Conservation (phyloP, 163 green algal species). For the Chloroidium sp. region DNA sequence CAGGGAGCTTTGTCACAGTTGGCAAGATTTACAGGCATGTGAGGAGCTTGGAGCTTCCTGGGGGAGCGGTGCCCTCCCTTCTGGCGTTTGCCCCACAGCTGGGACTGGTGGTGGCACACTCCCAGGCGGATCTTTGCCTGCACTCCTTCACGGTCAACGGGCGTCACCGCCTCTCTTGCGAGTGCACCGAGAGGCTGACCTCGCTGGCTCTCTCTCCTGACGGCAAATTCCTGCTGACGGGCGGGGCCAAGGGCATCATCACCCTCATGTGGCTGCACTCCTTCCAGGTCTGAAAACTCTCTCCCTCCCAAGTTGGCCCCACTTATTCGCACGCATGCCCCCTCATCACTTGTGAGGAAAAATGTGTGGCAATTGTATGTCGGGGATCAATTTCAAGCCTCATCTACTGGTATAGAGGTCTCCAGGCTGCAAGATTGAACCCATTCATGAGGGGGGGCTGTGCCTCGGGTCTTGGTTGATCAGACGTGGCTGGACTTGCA, state of each 20-base stretch:
- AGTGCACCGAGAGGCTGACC: conserved; percentile 34
- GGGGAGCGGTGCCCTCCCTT: neutral
- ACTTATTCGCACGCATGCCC: neutral
- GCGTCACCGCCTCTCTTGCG: neutral
- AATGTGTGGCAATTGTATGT: too few relatives aligned
- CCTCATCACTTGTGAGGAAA: too few relatives aligned
- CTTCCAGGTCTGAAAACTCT: conserved; percentile 14
- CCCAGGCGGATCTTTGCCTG: conserved; percentile 13
- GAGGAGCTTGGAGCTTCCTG: too few relatives aligned
- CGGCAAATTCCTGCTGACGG: conserved; percentile 42
- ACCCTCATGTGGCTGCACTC: conserved; percentile 34
- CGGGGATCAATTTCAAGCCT: too few relatives aligned
- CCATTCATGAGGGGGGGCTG: too few relatives aligned
- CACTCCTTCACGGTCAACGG: conserved; percentile 38
- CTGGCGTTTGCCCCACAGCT: conserved; percentile 12
- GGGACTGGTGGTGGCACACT: conserved; percentile 16
- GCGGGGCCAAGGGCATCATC: conserved; percentile 29
- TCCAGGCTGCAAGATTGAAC: too few relatives aligned
- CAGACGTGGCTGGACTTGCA: conserved; percentile 2
- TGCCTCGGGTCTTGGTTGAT: too few relatives aligned
- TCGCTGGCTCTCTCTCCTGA: conserved; percentile 24
- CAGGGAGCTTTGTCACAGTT: too few relatives aligned
- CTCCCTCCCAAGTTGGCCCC: neutral
- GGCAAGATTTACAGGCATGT: too few relatives aligned
- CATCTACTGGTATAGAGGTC: too few relatives aligned